These are phyloP conservation scores for Diaporthe humulicola DNA, from an alignment of 2,329 filamentous ascomycete genomes.

Conservation along the genomic window DNA sequence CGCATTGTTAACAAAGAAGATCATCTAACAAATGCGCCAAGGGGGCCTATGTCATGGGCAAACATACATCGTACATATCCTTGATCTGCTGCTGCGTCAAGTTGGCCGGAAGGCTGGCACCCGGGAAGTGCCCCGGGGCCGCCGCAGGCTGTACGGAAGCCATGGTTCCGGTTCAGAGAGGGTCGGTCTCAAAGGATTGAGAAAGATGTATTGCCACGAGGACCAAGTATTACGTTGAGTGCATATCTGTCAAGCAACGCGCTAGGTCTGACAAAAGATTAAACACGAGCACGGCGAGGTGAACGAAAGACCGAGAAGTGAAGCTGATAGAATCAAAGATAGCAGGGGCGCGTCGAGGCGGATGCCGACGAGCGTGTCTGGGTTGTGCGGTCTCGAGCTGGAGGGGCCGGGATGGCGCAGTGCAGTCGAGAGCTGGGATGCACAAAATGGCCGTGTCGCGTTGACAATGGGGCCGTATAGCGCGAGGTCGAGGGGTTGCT, in stretches of 20 bases:
- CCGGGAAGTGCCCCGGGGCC: slow-evolving; percentile 76
- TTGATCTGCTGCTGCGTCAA: slow-evolving; percentile 84
- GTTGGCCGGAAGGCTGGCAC: slow-evolving; percentile 70
- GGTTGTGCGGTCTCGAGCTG: slow-evolving; percentile 19
- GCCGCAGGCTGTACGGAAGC: slow-evolving; percentile 80
- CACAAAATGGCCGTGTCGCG: slow-evolving; percentile 30
- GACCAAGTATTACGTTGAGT: slow-evolving; percentile 47
- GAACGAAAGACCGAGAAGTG: slow-evolving; percentile 21
- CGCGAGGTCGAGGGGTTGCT: slow-evolving; percentile 20
- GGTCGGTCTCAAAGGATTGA: slow-evolving; percentile 40
- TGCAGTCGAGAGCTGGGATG: slow-evolving; percentile 22
- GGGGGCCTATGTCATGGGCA: slow-evolving; percentile 8
- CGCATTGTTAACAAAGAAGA: slow-evolving; percentile 51
- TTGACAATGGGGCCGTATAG: slow-evolving; percentile 4
- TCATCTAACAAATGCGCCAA: not conserved
- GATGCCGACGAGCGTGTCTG: slow-evolving; percentile 31
- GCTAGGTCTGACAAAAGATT: slow-evolving; percentile 15
- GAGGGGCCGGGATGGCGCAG: slow-evolving; percentile 3
- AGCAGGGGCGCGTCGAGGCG: slow-evolving; percentile 36
- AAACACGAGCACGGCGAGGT: slow-evolving; percentile 14
- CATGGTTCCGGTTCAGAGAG: slow-evolving; percentile 66
- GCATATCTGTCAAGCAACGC: slow-evolving; percentile 52
- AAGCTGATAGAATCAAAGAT: slow-evolving; percentile 27
- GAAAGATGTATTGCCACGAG: slow-evolving; percentile 42
- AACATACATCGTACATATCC: slow-evolving; percentile 76